A percentile compares a stretch with the other conserved stretches of the same genome.
Evolutionary conservation across 768 basidiomycete genomes (phyloP).

Genomic region (Psilocybe subaeruginosa): DNA sequence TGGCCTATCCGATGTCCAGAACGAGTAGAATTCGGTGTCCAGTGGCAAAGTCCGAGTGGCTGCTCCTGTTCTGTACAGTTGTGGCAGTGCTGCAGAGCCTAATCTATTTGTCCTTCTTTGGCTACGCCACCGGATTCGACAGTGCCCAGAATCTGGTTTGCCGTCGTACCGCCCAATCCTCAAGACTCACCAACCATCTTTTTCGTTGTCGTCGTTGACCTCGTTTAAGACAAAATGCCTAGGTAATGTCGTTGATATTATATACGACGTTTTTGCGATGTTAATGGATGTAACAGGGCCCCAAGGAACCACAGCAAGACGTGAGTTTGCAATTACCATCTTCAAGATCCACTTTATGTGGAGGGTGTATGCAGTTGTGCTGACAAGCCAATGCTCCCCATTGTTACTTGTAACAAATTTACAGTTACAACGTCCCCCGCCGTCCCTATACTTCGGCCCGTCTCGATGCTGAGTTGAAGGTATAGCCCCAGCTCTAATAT

Average conservation of each 20-base stretch:
- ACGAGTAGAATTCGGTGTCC: constrained; percentile 28
- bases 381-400: constrained; percentile 71
- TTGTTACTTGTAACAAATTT: constrained; percentile 46
- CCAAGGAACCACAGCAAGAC: constrained; percentile 93
- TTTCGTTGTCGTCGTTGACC: constrained; percentile 31
- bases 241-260: constrained; percentile 56
- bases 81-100: constrained; percentile 38
- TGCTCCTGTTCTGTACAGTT: constrained; percentile 66
- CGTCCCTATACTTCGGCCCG: constrained; percentile 96
- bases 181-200: constrained; percentile 18
- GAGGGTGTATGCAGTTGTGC: constrained; percentile 64
- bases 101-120: constrained; percentile 44
- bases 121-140: constrained; percentile 21
- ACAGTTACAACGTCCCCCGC: constrained; percentile 98
- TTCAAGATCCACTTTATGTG: constrained; percentile 72
- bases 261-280: constrained; percentile 17
- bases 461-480: constrained; percentile 99
- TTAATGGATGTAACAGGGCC: constrained; percentile 62
- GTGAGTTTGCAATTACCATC: constrained; percentile 61
- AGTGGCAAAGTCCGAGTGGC: constrained; percentile 69
- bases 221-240: constrained; percentile 78
- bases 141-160: constrained; percentile 10
- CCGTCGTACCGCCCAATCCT: constrained; percentile 20
- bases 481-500: constrained; percentile 31
- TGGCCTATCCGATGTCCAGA: constrained; percentile 46